phyloP scores from a whole-genome alignment of 257 asterid species.

The Echites panduratus region DNA sequence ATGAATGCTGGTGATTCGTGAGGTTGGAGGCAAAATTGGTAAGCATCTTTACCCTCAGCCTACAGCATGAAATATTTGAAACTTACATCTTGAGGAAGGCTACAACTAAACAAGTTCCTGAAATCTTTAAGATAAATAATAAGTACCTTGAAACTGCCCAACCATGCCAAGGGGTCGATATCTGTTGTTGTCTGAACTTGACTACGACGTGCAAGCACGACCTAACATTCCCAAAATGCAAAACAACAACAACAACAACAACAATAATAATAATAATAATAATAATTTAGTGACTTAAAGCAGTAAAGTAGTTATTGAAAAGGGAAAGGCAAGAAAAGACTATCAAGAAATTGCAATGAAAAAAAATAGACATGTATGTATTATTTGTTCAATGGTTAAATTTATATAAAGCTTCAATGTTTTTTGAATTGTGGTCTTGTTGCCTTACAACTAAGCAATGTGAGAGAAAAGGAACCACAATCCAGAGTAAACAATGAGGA shows the following conservation, averaged over 20 bases:
- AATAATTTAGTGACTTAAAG: background rate
- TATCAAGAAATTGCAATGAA: background rate
- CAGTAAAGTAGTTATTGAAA: background rate
- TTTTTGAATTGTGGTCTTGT: background rate
- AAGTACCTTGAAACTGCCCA: conserved; percentile 62
- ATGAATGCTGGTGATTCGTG: conserved; percentile 87
- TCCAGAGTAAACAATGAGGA: background rate
- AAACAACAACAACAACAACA: no score
- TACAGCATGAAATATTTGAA: conserved; percentile 17
- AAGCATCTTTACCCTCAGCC: conserved; percentile 75
- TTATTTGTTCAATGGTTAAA: background rate
- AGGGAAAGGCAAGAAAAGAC: background rate
- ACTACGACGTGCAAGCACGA: conserved; percentile 97
- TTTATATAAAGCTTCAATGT: background rate
- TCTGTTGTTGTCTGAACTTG: conserved; percentile 62
- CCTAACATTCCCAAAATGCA: conserved; percentile 39
- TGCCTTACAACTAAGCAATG: background rate
- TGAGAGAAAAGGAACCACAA: background rate
- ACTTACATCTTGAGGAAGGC: conserved; percentile 5
- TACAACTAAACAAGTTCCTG: background rate
- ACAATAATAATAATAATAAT: no score
- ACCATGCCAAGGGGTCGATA: conserved; percentile 75
- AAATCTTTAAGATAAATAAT: background rate
- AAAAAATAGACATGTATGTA: background rate
- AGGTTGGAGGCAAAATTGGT: conserved; percentile 92